Conservation (phyloP, 139 green algal genomes). For the Microglena sp. region DNA sequence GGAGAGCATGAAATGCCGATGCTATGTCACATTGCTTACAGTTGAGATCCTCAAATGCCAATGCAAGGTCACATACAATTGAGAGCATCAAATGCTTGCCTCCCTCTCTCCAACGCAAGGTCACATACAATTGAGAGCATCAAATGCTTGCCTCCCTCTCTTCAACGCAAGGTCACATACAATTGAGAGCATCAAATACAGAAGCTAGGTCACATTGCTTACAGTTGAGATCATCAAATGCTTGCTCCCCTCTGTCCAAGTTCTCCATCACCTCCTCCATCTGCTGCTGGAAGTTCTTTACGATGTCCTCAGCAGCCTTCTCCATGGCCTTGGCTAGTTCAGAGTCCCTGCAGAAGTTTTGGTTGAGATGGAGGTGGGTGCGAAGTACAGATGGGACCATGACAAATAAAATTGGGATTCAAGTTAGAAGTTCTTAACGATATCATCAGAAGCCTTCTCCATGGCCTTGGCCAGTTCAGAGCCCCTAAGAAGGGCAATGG, state of each 20-base stretch:
- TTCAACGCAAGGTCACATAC: no score
- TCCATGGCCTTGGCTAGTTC: slow-evolving; percentile 28
- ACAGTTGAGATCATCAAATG: slow-evolving; percentile 68
- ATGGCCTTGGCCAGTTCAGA: slow-evolving; percentile 19
- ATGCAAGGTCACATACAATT: no score
- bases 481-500: neutral
- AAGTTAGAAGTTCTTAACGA: slow-evolving; percentile 72
- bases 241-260: slow-evolving; percentile 46
- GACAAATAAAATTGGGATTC: no score
- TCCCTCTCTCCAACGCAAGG: no score
- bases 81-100: no score
- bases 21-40: no score
- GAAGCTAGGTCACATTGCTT: no score
- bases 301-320: slow-evolving; percentile 54
- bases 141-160: no score
- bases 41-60: no score
- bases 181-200: no score
- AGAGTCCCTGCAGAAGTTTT: neutral
- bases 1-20: no score
- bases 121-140: no score
- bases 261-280: slow-evolving; percentile 70
- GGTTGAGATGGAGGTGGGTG: neutral
- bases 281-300: slow-evolving; percentile 69
- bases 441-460: slow-evolving; percentile 48
- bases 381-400: neutral